phyloP scores from a whole-genome alignment of 768 basidiomycete genomes.

The Gymnopilus dilepis region DNA sequence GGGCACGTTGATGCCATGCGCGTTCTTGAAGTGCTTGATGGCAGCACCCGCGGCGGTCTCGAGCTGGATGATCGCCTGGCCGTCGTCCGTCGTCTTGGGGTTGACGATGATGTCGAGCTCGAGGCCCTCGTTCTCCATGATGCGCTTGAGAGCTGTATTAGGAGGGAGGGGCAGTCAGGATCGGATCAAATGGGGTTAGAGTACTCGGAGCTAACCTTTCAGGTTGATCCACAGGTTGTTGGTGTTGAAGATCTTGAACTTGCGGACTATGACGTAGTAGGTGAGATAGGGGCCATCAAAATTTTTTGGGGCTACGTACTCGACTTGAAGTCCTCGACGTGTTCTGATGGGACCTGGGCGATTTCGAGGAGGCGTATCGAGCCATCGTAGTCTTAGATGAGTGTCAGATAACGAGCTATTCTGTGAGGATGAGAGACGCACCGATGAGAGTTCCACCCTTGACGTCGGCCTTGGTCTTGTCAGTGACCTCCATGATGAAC shows the following conservation, averaged over 20 bases:
- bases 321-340: constrained; percentile 93
- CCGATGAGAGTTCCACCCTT: constrained; percentile 86
- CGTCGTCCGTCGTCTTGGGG: constrained; percentile 86
- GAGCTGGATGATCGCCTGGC: constrained; percentile 85
- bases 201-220: constrained; percentile 50
- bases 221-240: constrained; percentile 85
- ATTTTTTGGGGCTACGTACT: constrained; percentile 38
- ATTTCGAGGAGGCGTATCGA: constrained; percentile 89
- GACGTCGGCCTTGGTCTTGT: constrained; percentile 91
- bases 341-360: constrained; percentile 92
- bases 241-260: constrained; percentile 95
- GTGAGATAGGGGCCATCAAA: background rate
- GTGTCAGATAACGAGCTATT: background rate
- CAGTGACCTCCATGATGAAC: constrained; percentile 95
- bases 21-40: constrained; percentile 91
- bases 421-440: constrained; percentile 18
- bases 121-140: constrained; percentile 87
- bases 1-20: constrained; percentile 94
- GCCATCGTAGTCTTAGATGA: constrained; percentile 73
- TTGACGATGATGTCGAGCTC: constrained; percentile 97
- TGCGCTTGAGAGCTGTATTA: constrained; percentile 76
- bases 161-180: too few species aligned
- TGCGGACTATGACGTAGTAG: constrained; percentile 55
- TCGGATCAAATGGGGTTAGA: background rate
- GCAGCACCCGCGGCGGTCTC: constrained; percentile 95